phyloP scores from a whole-genome alignment of 768 basidiomycete species.

The Ramaria rubella region DNA sequence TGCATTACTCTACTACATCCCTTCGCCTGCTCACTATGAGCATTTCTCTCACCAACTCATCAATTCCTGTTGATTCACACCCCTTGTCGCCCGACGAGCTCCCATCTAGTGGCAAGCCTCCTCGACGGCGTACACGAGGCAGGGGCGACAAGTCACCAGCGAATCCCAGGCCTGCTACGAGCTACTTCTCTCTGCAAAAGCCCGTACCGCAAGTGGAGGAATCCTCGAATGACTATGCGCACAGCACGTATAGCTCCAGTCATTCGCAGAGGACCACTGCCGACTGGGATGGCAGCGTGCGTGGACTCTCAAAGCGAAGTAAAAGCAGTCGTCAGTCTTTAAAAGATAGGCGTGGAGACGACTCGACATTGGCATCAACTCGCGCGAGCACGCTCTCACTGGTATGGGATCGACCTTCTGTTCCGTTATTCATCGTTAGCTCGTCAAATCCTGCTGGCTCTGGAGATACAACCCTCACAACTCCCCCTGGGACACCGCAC shows the following conservation, averaged over 20 bases:
- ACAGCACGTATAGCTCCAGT: slow-evolving; percentile 1
- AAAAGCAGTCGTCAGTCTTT: slow-evolving; percentile 16
- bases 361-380: slow-evolving; percentile 12
- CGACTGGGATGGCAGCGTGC: slow-evolving; percentile 50
- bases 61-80: slow-evolving; percentile 61
- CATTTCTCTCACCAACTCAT: slow-evolving; percentile 7
- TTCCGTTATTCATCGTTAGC: slow-evolving; percentile 40
- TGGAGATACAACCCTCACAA: slow-evolving; percentile 14
- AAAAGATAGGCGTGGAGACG: not conserved
- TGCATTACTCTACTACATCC: not conserved
- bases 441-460: slow-evolving; percentile 27
- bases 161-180: slow-evolving; percentile 31
- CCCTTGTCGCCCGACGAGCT: slow-evolving; percentile 53
- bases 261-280: slow-evolving; percentile 22
- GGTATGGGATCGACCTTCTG: slow-evolving; percentile 33
- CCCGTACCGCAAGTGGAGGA: slow-evolving; percentile 22
- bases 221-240: not conserved
- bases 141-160: not conserved
- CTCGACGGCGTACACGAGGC: slow-evolving; percentile 10
- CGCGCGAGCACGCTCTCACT: slow-evolving; percentile 33
- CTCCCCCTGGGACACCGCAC: slow-evolving; percentile 27
- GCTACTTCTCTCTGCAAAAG: slow-evolving; percentile 56
- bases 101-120: slow-evolving; percentile 9
- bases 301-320: slow-evolving; percentile 44
- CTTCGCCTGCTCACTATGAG: slow-evolving; percentile 7